Base-by-base conservation (phyloP, 108 stramenopile species). In the Pinguiococcus pyrenoidosus region DNA sequence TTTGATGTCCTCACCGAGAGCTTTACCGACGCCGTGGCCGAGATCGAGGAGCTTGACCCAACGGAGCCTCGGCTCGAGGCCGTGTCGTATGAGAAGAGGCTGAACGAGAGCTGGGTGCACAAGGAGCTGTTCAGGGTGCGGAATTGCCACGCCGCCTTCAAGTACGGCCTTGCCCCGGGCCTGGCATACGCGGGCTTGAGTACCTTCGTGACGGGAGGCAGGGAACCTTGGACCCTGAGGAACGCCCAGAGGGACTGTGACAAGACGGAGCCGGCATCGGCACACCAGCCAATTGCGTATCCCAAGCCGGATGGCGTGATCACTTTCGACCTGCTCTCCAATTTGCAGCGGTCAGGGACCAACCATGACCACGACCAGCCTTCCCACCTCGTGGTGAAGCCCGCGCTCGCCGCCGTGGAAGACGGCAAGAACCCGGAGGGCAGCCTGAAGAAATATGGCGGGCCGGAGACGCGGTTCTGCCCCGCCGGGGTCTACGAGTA, bases 331-430 rank as follows among this genome's bases (percentile, higher is more conserved):
- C 69, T 99, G 41, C 54, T 99, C 28, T 87, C 83, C 41, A 99
- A 95, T 51, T 65, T 99, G 52, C 80, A 83, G 70, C 79, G 90
- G 20, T 73, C 74, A 50, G 91, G 88, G 24, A 92, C 91, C 7
- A 82, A 81, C 73, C 97, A 99, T 66, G 90, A 86, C 37, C 89
- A 92, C 44, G 97, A 99, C 57, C 97, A 99, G 70, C 97, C 91
- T 4, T 69, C 81, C 44, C 97, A 99, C 72, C 68, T 99, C 12
- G 64, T 79, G 39, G 83, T 96, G 45, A 93, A 93, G 57, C 60
- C 77, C 8, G n/a, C n/a, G n/a, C n/a, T n/a, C n/a, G n/a, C 24
- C 27, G 58, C 54, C 5, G 56, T 38, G 58, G 54, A 12, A 9
- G 79, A 78, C 25, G 39, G 63, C 10, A 56, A 54, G 10, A 50